Percentiles rank a stretch among this genome's conserved stretches.
phyloP scores from a whole-genome alignment of 192 early-diverging fungal genomes.

The Blastocladiella britannica region DNA sequence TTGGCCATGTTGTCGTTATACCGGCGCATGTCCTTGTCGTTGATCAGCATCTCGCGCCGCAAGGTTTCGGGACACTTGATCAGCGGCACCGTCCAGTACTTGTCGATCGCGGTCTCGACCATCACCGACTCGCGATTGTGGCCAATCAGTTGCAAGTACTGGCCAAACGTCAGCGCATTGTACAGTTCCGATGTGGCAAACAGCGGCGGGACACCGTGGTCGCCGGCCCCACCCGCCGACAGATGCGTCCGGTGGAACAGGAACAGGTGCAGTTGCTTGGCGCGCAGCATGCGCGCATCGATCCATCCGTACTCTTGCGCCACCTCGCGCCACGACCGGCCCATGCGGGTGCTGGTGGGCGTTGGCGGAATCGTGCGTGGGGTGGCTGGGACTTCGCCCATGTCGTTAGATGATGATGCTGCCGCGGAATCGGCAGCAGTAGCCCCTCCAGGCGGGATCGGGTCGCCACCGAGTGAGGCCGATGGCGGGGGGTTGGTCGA shows the following conservation, averaged over 20 bases:
- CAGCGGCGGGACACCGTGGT: not conserved
- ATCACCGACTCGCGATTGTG: not conserved
- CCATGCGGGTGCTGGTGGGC: too few species aligned
- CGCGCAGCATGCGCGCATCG: constrained; percentile 1
- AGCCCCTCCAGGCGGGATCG: too few species aligned
- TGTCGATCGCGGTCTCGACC: not conserved
- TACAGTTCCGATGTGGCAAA: not conserved
- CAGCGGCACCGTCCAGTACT: not conserved
- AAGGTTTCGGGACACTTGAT: not conserved
- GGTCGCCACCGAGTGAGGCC: too few species aligned
- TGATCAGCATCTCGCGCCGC: not conserved
- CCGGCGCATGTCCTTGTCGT: not conserved
- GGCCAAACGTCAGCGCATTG: not conserved
- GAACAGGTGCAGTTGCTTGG: not conserved
- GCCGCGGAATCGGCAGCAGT: too few species aligned
- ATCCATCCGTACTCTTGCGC: not conserved
- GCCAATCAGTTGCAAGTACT: not conserved
- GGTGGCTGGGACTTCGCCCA: too few species aligned
- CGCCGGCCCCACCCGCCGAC: too few species aligned
- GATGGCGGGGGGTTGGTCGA: too few species aligned
- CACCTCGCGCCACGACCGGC: not conserved
- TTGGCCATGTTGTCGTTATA: not conserved
- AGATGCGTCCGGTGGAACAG: not conserved
- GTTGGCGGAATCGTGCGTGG: too few species aligned
- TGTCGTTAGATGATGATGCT: too few species aligned